Base-by-base conservation (phyloP, 441 rosid species). In the California macrophylla region DNA sequence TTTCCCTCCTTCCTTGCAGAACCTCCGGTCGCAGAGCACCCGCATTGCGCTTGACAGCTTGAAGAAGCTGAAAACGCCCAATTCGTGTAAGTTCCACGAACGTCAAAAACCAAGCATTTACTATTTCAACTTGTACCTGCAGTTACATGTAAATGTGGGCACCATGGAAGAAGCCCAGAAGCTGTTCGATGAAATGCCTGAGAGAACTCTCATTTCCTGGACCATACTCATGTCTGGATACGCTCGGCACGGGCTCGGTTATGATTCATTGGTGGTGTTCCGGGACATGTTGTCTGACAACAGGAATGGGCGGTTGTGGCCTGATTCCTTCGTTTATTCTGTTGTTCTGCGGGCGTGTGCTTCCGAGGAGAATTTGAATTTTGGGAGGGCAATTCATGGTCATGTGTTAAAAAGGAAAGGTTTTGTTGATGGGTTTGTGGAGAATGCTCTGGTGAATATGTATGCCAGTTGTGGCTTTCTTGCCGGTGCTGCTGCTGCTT, bases 181-280 rank as follows among this genome's bases (percentile, higher is more conserved):
- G 13, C 20, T 74, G 4, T 78, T 78, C 54, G 66, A 71, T 25
- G 23, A 50, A 64, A 74, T 71, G 77, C 72, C 72, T 32, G 72
- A 77, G 32, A 74, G 72, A 77, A 74, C 77, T 68, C 71, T 74
- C 30, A 71, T 78, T 64, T 78, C 78, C 42, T 78, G 81, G 81
- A 78, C 78, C 29, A 74, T 78, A 54, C 78, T 78, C 62, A 74
- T 78, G 75, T 74, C 81, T 7, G 78, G 78, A 21, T 78, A 74
- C 26, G 77, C 77, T 3, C 74, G 56, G 60, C 77, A 71, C 12
- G 75, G 80, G 25, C 74, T 64, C 18, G 60, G 54, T 21, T 16
- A 15, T 9, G 80, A 67, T 56, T 61, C 77, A 4, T 28, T 77
- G 72, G 71, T 61, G 70, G 64, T 77, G 65, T 74, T 70, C 38